Base-by-base conservation (phyloP, 208 protist genomes). In the Novymonas esmeraldas region DNA sequence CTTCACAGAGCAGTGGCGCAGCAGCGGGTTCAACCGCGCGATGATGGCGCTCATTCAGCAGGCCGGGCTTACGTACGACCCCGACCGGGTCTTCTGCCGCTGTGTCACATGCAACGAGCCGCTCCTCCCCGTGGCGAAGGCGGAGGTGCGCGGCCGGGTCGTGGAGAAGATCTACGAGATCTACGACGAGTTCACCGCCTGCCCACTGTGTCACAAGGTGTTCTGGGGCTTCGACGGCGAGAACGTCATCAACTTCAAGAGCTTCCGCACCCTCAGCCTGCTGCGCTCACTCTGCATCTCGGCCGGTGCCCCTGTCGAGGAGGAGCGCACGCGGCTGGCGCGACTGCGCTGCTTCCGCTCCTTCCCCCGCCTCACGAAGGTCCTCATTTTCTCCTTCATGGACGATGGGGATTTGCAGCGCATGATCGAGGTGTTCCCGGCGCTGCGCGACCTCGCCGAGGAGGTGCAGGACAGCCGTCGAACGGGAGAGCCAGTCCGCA, bases 181-280 rank as follows among this genome's bases (percentile, higher is more conserved):
- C 45, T 94, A 90, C 76, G 70, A 82, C 31, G 75, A 77, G 13
- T 94, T 94, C 65, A 85, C 80, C 24, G 75, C 87, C 55, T 94
- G 84, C 64, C 78, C 84, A 10, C 45, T n/a, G 41, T 94, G 88
- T 59, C 50, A 52, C 20, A 94, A 87, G 55, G 88, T 94, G 18
- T 94, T 90, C 64, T 94, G 88, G 83, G 88, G 88, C 34, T 84
- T 89, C 36, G 80, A 91, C 38, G 78, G 73, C n/a, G 72, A 76
- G 29, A 61, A 71, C n/a, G 83, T 87, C 41, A 76, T 81, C 57
- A 94, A 94, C 69, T 94, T 85, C 72, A 90, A 90, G 51, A 83
- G 73, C 51, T 88, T 88, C 54, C 82, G 88, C 24, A 91, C 88
- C 7, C 60, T 91, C 24, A 72, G 82, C 29, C 48, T 82, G 42